Conservation (phyloP, 129 eudicot species). For the Ambrosia artemisiifolia region DNA sequence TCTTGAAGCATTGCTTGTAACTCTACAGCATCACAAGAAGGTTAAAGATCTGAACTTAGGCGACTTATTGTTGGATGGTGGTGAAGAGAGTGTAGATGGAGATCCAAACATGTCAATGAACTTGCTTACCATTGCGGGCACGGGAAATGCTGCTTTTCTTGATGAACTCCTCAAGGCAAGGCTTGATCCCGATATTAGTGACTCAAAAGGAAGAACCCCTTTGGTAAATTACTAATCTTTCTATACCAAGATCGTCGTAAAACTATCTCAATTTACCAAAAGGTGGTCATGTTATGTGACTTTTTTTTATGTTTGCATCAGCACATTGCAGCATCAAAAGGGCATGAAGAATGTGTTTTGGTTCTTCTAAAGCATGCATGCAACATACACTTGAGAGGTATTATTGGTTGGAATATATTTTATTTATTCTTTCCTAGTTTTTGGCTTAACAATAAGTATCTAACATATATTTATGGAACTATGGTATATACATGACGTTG, state of each 20-base stretch:
- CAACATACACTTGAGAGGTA: conserved; percentile 76
- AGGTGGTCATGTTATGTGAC: background rate
- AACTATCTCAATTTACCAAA: too few relatives aligned
- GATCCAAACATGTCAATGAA: conserved; percentile 74
- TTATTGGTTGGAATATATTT: background rate
- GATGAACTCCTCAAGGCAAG: conserved; percentile 85
- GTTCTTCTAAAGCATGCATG: conserved; percentile 88
- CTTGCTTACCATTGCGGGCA: conserved; percentile 70
- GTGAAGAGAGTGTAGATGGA: conserved; percentile 56
- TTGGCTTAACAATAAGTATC: too few relatives aligned
- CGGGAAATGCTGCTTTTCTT: conserved; percentile 88
- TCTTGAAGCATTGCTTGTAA: conserved; percentile 6
- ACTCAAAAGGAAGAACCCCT: conserved; percentile 83
- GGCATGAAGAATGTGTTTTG: conserved; percentile 91
- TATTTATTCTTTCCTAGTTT: too few relatives aligned
- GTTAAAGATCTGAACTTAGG: conserved; percentile 65
- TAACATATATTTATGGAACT: too few relatives aligned
- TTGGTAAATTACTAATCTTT: conserved; percentile 50
- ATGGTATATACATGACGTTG: too few relatives aligned
- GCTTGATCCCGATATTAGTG: conserved; percentile 77
- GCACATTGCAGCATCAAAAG: conserved; percentile 90
- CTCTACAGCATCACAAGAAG: conserved; percentile 67
- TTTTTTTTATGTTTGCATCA: conserved; percentile 26
- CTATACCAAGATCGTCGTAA: too few relatives aligned
- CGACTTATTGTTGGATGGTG: conserved; percentile 57